Evolutionary conservation across 306 rosid genomes (phyloP), one percentile per base, ranked within the genome.

Genomic region (Trichosanthes truncata): DNA sequence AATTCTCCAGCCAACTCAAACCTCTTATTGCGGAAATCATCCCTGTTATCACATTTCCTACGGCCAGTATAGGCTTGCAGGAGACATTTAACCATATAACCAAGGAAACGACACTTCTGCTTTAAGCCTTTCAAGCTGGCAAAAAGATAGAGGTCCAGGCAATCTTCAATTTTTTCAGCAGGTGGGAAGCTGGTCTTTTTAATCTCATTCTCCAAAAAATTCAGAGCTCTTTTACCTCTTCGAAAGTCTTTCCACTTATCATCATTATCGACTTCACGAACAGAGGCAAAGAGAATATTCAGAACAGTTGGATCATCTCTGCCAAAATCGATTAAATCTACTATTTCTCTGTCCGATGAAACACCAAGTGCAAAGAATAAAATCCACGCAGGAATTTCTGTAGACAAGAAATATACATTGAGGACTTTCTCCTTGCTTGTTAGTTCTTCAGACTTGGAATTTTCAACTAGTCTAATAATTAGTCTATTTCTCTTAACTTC

Each of bases 71-170:
- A 87, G 20, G 97, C 97, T 78, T 88, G 84, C n/a, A 96, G 78
- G 49, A 96, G 92, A 81, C 93, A 91, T 83, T 93, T 93, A 76
- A 93, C 98, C 99, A 96, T 96, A 82, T 96, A 91, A 7, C 94
- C 98, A 51, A 96, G 88, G 87, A 88, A 93, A 40, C 91, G 92
- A 12, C 91, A 93, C 86, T 90, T 96, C 68, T 86, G 91, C 73
- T 87, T 89, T 49, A 80, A 73, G 49, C 93, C 89, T 71, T 14
- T 87, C 77, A 90, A 74, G 81, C 76, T 86, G n/a, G 97, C 92
- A 85, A 96, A 96, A 65, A 86, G 66, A 72, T 89, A 90, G 51
- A 72, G 62, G 67, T 56, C 61, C 12, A 93, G 82, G 86, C 98
- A 93, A 26, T 96, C 96, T 48, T 91, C 93, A 53, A 84, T 81